Base-by-base conservation (phyloP, 176 grass and related monocot genomes). In the Secale cereale region DNA sequence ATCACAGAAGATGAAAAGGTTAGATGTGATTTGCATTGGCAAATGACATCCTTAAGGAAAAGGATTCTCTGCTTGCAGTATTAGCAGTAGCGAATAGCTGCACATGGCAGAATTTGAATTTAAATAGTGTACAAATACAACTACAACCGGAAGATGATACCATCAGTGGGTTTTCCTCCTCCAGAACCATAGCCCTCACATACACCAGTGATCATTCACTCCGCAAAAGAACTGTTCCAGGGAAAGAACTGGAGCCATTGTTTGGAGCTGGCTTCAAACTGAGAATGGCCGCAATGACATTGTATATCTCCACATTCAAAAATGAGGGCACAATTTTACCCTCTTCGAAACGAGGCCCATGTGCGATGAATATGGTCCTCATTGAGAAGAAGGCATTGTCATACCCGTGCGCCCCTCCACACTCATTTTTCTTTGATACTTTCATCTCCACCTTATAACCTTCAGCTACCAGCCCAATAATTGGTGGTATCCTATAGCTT, bases 361-460 rank as follows among this genome's bases (percentile, higher is more conserved):
- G 91, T 1, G 90, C 86, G 0, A 90, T 41, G 62, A 99, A 98
- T 74, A 98, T 92, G 82, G 85, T 94, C 83, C 97, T 90, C 97
- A 98, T 98, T 7, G 97, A 95, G 74, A 95, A 98, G 81, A 94
- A 94, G 10, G 89, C 87, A 66, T 95, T 95, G 72, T 96, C 93
- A 36, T 98, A 98, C 9, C 93, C 91, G 70, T 98, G 97, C 22
- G 88, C 86, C 19, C 97, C 97, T 73, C 93, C 91, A 86, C 96
- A 98, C 81, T 95, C 91, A 19, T 83, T 84, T 37, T 3, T 74
- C n/a, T 78, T 79, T 1, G 79, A 77, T 50, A 11, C 61, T 29
- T 94, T 88, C 78, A 72, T 74, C 78, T 95, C 86, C 40, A 99
- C 85, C 79, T 94, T 96, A 65, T 96, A 99, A 4, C 97, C 97